Percentiles rank a stretch among this genome's conserved stretches.
Evolutionary conservation across 441 rosid species (phyloP).

Genomic region (Raphanus hybrid): DNA sequence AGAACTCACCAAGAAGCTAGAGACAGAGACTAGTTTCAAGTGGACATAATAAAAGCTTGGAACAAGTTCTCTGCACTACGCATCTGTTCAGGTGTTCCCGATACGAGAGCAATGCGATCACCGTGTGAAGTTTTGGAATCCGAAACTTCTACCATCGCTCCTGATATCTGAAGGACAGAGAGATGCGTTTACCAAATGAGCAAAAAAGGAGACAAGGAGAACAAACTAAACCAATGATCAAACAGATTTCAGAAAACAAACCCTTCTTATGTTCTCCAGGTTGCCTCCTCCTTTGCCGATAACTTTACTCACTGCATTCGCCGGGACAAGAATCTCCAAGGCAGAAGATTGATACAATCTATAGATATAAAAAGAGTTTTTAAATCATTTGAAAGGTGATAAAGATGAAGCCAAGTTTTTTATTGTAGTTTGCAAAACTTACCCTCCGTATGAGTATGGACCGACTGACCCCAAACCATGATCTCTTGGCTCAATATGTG

Average conservation of each 20-base stretch:
- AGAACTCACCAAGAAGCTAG: slow-evolving; percentile 2
- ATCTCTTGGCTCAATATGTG: slow-evolving; percentile 47
- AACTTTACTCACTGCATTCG: slow-evolving; percentile 83
- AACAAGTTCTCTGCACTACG: slow-evolving; percentile 88
- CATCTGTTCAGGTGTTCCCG: slow-evolving; percentile 92
- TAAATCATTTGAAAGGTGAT: not conserved
- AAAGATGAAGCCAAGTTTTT: not conserved
- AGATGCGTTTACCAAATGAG: not conserved
- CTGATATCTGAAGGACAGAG: slow-evolving; percentile 76
- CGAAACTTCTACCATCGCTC: slow-evolving; percentile 88
- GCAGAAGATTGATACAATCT: slow-evolving; percentile 64
- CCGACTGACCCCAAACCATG: slow-evolving; percentile 60
- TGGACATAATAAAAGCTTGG: slow-evolving; percentile 92
- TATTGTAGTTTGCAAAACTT: slow-evolving; percentile 36
- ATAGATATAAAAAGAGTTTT: not conserved
- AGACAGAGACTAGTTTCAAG: slow-evolving; percentile 47
- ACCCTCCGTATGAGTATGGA: slow-evolving; percentile 77
- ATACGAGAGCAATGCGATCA: slow-evolving; percentile 81
- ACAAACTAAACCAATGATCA: not conserved
- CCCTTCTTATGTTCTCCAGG: slow-evolving; percentile 84
- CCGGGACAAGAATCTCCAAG: slow-evolving; percentile 80
- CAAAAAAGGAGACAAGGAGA: not conserved
- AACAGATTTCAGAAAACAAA: slow-evolving; percentile 35
- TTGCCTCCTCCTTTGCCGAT: slow-evolving; percentile 92
- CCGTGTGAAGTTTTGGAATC: slow-evolving; percentile 82